Evolutionary conservation across 371 early-diverging fungal species (phyloP).

Genomic region (Parasitella parasitica): DNA sequence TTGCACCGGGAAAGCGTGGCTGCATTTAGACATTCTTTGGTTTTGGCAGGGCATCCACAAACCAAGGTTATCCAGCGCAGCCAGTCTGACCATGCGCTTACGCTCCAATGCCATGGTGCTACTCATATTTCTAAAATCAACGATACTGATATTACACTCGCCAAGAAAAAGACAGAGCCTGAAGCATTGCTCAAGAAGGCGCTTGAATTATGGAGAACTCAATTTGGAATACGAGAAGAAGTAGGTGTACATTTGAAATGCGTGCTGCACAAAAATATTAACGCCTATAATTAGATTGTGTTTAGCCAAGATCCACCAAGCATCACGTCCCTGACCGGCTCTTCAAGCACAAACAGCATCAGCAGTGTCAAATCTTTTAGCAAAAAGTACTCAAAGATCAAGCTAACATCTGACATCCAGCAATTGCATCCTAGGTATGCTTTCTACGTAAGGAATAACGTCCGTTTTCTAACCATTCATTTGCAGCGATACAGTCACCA

Average conservation of each 20-base stretch:
- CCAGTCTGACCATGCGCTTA: not conserved
- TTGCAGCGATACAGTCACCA: constrained; percentile 53
- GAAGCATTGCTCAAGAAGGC: constrained; percentile 28
- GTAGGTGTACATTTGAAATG: constrained; percentile 20
- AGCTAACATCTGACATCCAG: constrained; percentile 26
- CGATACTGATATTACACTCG: not conserved
- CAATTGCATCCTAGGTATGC: constrained; percentile 25
- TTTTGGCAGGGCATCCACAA: constrained; percentile 20
- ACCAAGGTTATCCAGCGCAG: constrained; percentile 19
- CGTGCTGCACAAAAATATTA: too few species aligned
- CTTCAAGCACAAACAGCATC: constrained; percentile 10
- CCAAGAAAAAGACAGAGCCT: not conserved
- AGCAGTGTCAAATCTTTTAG: constrained; percentile 5
- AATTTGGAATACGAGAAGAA: constrained; percentile 44
- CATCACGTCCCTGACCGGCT: constrained; percentile 8
- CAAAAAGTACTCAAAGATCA: constrained; percentile 14
- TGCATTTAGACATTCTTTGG: constrained; percentile 41
- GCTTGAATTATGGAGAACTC: constrained; percentile 44
- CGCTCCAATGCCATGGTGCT: not conserved
- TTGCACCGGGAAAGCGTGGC: constrained; percentile 51
- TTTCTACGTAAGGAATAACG: constrained; percentile 9
- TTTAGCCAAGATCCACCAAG: constrained; percentile 30
- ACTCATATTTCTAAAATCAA: not conserved
- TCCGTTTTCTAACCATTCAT: constrained; percentile 34
- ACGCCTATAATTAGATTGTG: constrained; percentile 14